Evolutionary conservation across 78 protist genomes (phyloP), one percentile per base, ranked within the genome.

Genomic region (Polysphondylium violaceum): DNA sequence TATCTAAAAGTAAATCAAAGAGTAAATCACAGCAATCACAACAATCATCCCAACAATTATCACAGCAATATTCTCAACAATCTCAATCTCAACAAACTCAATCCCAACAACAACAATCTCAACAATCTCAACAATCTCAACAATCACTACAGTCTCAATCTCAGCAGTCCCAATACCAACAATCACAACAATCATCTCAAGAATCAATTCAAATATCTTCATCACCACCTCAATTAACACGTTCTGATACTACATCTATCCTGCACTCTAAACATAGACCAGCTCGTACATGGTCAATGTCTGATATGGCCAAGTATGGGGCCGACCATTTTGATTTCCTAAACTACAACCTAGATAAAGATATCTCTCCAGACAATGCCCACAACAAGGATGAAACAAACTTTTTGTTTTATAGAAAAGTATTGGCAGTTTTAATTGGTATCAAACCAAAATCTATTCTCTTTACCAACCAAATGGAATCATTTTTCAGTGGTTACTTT

Each of bases 371-470:
- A 9, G 60, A 51, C 23, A 23, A 12, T 5, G 1, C 12, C 25
- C 2, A 27, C 2, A 8, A 51, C 8, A 36, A 19, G 29, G 76
- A 51, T 4, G 68, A 78, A 21, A 25, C 33, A 9, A 21, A 43
- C 21, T 44, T 78, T 43, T 16, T 17, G 7, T 55, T 51, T 31
- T 79, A 79, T 55, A 19, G 76, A 36, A 79, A 79, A 36, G 33
- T 68, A 8, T 16, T 79, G 44, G 25, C 67, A 4, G 43, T 56
- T 50, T 25, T 79, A 35, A 29, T 79, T 23, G 89, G 89, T 6
- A 2, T 68, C 2, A 51, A 14, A 27, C 0, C 23, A 11, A 69
- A 67, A 6, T 19, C 58, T 11, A 41, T 79, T 0, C 25, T 79
- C 11, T 68, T 44, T 23, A 14, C 29, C 4, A 53, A n/a, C 11